These are phyloP conservation scores for Pleurotus citrinopileatus DNA, from an alignment of 768 basidiomycete genomes.

Conservation along the genomic window DNA sequence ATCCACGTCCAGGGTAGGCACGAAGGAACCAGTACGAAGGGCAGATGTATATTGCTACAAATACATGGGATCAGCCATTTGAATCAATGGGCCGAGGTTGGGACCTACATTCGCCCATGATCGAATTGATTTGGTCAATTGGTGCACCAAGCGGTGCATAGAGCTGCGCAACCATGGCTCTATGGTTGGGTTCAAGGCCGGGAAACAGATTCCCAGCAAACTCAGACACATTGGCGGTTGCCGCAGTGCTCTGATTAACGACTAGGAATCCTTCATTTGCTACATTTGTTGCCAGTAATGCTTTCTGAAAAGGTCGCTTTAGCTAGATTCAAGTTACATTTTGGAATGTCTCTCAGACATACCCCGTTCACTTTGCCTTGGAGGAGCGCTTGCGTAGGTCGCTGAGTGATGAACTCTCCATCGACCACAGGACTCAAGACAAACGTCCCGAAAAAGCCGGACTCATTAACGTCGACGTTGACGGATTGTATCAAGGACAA, in stretches of 20 bases:
- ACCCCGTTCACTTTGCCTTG: conserved; percentile 31
- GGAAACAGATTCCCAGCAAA: conserved; percentile 20
- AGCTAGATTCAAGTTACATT: background rate
- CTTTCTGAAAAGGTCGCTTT: conserved; percentile 8
- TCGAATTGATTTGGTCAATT: conserved; percentile 13
- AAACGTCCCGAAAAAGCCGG: conserved; percentile 24
- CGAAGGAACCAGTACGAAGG: conserved; percentile 27
- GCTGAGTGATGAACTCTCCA: conserved; percentile 30
- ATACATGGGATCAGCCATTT: background rate
- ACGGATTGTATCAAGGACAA: conserved; percentile 17
- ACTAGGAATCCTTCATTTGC: conserved; percentile 27
- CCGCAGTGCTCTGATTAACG: conserved; percentile 15
- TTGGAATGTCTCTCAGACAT: conserved; percentile 5
- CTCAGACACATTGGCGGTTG: conserved; percentile 7
- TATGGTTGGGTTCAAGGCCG: conserved; percentile 9
- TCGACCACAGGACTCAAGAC: conserved; percentile 30
- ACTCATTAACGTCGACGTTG: conserved; percentile 18
- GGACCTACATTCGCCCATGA: conserved; percentile 22
- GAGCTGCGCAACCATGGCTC: conserved; percentile 8
- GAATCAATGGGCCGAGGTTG: too few species aligned
- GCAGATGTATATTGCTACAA: conserved; percentile 30
- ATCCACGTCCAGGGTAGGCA: conserved; percentile 23
- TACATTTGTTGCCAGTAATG: conserved; percentile 21
- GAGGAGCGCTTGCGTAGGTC: conserved; percentile 25
- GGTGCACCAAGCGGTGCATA: conserved; percentile 14